Percentiles rank a stretch among this genome's conserved stretches.
These are phyloP conservation scores for Botryotinia convoluta DNA, from an alignment of 2,329 filamentous ascomycete species.

Conservation along the genomic window DNA sequence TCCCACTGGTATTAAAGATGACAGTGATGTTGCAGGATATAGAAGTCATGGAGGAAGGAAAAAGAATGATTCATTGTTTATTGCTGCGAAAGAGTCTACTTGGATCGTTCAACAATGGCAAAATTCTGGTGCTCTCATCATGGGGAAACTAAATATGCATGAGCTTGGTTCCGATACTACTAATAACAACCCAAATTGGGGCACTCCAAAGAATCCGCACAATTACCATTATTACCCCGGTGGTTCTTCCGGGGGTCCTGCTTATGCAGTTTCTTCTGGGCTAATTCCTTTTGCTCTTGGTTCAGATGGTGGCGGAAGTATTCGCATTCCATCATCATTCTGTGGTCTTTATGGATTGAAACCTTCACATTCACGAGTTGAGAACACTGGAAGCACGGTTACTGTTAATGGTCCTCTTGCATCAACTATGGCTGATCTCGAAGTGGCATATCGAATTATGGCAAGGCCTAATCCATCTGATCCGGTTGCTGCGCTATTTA, in stretches of 20 bases:
- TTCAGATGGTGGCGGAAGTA: constrained; percentile 78
- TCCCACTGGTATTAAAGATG: constrained; percentile 81
- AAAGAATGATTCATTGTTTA: constrained; percentile 80
- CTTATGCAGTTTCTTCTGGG: constrained; percentile 71
- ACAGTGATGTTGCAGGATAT: constrained; percentile 73
- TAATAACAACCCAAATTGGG: constrained; percentile 83
- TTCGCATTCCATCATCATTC: constrained; percentile 42
- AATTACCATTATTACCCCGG: constrained; percentile 73
- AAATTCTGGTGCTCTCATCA: constrained; percentile 67
- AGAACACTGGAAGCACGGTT: constrained; percentile 52
- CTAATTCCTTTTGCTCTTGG: constrained; percentile 69
- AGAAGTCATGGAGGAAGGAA: constrained; percentile 66
- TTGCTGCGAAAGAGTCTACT: constrained; percentile 60
- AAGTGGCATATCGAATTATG: constrained; percentile 79
- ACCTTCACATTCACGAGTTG: constrained; percentile 68
- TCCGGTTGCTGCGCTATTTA: constrained; percentile 59
- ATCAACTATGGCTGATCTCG: constrained; percentile 72
- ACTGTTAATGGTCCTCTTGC: constrained; percentile 73
- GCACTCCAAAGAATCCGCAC: constrained; percentile 75
- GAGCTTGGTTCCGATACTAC: constrained; percentile 76
- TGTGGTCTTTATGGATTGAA: constrained; percentile 71
- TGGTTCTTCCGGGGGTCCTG: constrained; percentile 90
- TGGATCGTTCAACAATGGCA: constrained; percentile 71
- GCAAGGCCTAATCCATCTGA: constrained; percentile 65
- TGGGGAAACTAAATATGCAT: constrained; percentile 85